Evolutionary conservation across 2,329 filamentous ascomycete genomes (phyloP).

Genomic region (Fusarium poae): DNA sequence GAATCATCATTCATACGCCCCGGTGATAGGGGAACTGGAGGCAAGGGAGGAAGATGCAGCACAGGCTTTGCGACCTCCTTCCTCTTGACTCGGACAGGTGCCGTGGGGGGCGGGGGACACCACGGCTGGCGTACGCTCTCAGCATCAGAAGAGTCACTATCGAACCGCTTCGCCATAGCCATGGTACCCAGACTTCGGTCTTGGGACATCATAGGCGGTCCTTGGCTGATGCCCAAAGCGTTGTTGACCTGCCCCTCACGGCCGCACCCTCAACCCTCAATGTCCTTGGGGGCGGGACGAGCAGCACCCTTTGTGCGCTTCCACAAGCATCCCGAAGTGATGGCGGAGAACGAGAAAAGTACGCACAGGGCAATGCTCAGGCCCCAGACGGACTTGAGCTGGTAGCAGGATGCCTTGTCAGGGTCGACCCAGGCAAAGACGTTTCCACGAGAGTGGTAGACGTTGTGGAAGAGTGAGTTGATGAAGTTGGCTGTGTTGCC

Average conservation of each 20-base stretch:
- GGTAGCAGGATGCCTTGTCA: constrained; percentile 76
- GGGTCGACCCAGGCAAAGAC: constrained; percentile 63
- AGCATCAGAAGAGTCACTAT: constrained; percentile 51
- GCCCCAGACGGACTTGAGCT: constrained; percentile 91
- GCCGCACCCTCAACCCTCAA: constrained; percentile 63
- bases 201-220: constrained; percentile 40
- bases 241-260: constrained; percentile 53
- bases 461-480: constrained; percentile 58
- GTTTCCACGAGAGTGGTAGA: constrained; percentile 52
- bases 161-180: constrained; percentile 54
- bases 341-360: constrained; percentile 73
- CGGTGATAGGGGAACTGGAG: constrained; percentile 45
- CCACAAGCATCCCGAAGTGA: constrained; percentile 73
- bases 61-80: constrained; percentile 48
- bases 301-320: constrained; percentile 64
- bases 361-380: constrained; percentile 83
- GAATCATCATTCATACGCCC: constrained; percentile 27
- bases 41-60: constrained; percentile 50
- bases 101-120: constrained; percentile 56
- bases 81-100: constrained; percentile 47
- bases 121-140: constrained; percentile 49
- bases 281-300: constrained; percentile 59
- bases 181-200: constrained; percentile 56
- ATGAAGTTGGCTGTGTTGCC: constrained; percentile 61
- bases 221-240: constrained; percentile 36